Base-by-base conservation (phyloP, 768 basidiomycete genomes). In the Panaeolus cyanescens region DNA sequence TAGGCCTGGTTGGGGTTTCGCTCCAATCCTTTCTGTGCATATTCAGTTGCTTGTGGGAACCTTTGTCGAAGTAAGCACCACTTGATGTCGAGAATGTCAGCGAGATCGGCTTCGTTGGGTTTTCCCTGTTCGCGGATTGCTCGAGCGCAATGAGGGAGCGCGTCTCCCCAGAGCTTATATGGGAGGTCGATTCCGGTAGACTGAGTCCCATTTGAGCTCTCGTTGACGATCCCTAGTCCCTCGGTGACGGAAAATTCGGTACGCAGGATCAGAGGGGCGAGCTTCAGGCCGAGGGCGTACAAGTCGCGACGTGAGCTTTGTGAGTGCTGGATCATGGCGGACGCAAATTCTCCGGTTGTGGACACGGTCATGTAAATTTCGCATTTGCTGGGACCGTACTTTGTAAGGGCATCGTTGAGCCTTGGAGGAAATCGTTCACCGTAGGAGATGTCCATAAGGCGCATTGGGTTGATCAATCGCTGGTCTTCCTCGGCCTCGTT, bases 21-120 rank as follows among this genome's bases (percentile, higher is more conserved):
- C 62, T 80, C 69, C 32, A 89, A 69, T 1, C 77, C 80, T 33
- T 77, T 75, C 60, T 78, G 75, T 0, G 85, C 86, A 6, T 80
- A 65, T 12, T 68, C 69, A 53, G 82, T 74, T 1, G 87, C 86
- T 10, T 85, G 81, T 4, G 75, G 68, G 32, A 85, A 72, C 30
- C 81, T 80, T 19, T 75, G 72, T 56, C 75, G 77, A 70, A 86
- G 79, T 68, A 89, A 81, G 57, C 69, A 64, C 67, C 72, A 85
- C 68, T 90, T 89, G 74, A 88, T 82, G 31, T 89, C 86, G 28
- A 90, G 70, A 62, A 90, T 84, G 67, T 89, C 87, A 0, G 88
- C 88, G 12, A 77, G 64, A 68, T 89, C 85, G 19, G 63, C 69
- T 59, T 88, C 83, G 5, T 65, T 65, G 0, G 77, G 67, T 10